Evolutionary conservation across 805 yeast species (phyloP).

Genomic region (Kodamaea kakaduensis): DNA sequence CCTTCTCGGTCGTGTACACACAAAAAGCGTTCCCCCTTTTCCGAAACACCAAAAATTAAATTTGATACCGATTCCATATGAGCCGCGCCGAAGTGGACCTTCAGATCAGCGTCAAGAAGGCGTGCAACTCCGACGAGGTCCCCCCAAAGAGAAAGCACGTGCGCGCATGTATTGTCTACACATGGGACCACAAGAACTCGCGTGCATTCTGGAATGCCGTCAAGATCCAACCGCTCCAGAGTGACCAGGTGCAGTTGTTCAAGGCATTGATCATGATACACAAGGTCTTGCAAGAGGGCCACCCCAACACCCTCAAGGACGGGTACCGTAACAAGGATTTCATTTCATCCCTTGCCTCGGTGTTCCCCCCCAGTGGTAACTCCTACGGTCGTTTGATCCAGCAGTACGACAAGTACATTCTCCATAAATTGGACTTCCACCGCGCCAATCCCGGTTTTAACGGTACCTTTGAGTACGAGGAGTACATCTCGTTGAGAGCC

Average conservation of each 20-base stretch:
- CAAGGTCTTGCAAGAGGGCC: conserved; percentile 97
- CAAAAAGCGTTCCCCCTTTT: not conserved
- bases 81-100: conserved; percentile 46
- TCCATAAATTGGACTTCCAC: conserved; percentile 78
- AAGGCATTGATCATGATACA: conserved; percentile 83
- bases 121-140: conserved; percentile 78
- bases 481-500: conserved; percentile 79
- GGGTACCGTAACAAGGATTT: conserved; percentile 77
- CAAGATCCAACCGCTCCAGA: conserved; percentile 72
- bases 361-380: conserved; percentile 38
- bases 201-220: conserved; percentile 81
- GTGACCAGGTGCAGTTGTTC: conserved; percentile 79
- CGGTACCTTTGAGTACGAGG: conserved; percentile 95
- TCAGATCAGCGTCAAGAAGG: conserved; percentile 66
- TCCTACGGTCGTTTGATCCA: conserved; percentile 70
- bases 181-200: conserved; percentile 92
- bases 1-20: no score
- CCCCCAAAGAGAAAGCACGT: conserved; percentile 97
- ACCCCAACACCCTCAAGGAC: conserved; percentile 74
- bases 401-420: conserved; percentile 68
- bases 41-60: not conserved
- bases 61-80: conserved; percentile 29
- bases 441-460: conserved; percentile 82
- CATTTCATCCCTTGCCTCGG: conserved; percentile 67
- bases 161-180: conserved; percentile 88